Evolutionary conservation across 495 filamentous ascomycete genomes (phyloP).

Genomic region (Glarea lozoyensis): DNA sequence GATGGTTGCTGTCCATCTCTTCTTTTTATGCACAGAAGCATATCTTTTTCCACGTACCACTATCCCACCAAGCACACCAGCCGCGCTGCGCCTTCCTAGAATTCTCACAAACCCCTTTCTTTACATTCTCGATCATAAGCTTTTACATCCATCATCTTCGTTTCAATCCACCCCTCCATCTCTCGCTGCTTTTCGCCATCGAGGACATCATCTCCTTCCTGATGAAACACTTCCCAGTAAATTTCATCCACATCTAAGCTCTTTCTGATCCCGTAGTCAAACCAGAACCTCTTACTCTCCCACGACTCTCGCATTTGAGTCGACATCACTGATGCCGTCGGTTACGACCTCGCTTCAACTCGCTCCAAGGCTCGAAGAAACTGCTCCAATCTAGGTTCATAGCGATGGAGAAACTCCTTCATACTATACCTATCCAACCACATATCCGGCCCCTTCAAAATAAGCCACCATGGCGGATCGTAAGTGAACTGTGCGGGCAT

Average conservation of each 20-base stretch:
- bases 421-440: conserved; percentile 27
- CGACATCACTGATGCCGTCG: conserved; percentile 21
- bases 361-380: conserved; percentile 18
- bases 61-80: no score
- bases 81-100: no score
- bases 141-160: conserved; percentile 27
- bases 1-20: no score
- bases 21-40: no score
- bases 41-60: no score
- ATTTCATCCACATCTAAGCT: conserved; percentile 33
- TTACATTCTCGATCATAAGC: conserved; percentile 27
- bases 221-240: conserved; percentile 30
- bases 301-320: conserved; percentile 32
- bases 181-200: conserved; percentile 26
- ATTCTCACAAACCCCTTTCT: no score
- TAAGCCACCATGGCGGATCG: conserved; percentile 33
- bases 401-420: conserved; percentile 28
- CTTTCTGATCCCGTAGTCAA: conserved; percentile 31
- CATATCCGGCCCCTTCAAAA: conserved; percentile 15
- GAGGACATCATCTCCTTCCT: conserved; percentile 24
- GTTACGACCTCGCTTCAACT: conserved; percentile 13
- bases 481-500: conserved; percentile 34
- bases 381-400: conserved; percentile 26
- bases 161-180: conserved; percentile 20
- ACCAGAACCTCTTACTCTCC: conserved; percentile 32